Percentiles rank a stretch among this genome's conserved stretches.
Evolutionary conservation across 345 rosid genomes (phyloP).

Genomic region (Tarenaya hassleriana): DNA sequence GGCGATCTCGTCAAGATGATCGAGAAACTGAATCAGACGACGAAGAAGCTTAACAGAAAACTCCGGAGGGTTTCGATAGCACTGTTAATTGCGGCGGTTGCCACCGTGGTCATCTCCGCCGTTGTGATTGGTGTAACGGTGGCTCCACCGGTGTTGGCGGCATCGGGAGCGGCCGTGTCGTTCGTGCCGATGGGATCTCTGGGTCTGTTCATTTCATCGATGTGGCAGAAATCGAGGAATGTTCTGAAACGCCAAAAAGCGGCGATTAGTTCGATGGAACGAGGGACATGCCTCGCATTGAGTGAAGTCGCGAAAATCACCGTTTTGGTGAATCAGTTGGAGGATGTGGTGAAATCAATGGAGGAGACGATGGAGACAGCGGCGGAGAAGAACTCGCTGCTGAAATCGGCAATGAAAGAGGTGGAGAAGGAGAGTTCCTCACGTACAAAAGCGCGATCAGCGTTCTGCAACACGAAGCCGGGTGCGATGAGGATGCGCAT

Average conservation of each 20-base stretch:
- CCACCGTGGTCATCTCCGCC: neutral
- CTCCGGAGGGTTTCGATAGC: neutral
- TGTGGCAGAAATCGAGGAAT: slow-evolving; percentile 6
- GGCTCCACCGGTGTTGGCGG: too few relatives aligned
- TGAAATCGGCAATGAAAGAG: slow-evolving; percentile 4
- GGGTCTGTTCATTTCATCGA: neutral
- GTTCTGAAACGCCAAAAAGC: slow-evolving; percentile 14
- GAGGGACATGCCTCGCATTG: slow-evolving; percentile 10
- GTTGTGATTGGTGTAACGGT: too few relatives aligned
- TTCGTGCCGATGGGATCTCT: too few relatives aligned
- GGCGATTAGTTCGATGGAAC: slow-evolving; percentile 19
- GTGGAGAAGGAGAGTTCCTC: slow-evolving; percentile 1
- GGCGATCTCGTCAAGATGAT: too few relatives aligned
- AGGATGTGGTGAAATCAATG: slow-evolving; percentile 13
- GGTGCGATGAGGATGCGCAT: slow-evolving; percentile 9
- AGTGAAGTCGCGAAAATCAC: slow-evolving; percentile 4
- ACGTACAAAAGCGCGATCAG: slow-evolving; percentile 9
- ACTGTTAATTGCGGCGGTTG: neutral
- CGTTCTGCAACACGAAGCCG: slow-evolving; percentile 8
- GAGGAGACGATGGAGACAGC: neutral
- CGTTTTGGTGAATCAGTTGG: slow-evolving; percentile 9
- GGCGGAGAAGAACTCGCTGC: slow-evolving; percentile 8
- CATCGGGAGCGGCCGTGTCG: too few relatives aligned
- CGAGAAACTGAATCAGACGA: too few relatives aligned
- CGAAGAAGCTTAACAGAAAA: too few relatives aligned